Evolutionary conservation across 805 yeast genomes (phyloP).

Genomic region (Debaryomyces castellii): DNA sequence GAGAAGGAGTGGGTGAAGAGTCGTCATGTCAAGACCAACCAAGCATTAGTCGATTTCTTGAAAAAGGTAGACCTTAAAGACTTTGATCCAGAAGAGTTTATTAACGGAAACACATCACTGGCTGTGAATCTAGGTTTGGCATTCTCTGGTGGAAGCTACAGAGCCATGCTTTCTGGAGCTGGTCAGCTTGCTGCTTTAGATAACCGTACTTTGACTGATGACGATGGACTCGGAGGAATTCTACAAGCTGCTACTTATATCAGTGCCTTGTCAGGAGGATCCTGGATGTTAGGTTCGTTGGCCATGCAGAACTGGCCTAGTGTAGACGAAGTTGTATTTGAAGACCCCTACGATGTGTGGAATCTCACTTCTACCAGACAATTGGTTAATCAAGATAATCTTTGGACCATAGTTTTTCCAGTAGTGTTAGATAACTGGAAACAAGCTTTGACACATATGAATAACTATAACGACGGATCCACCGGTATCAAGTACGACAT

Average conservation of each 20-base stretch:
- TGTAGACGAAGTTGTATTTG: constrained; percentile 53
- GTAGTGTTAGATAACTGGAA: constrained; percentile 22
- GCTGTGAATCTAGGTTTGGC: constrained; percentile 31
- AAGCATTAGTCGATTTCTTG: constrained; percentile 22
- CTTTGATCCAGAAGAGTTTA: constrained; percentile 21
- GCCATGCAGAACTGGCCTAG: constrained; percentile 72
- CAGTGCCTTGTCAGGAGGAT: constrained; percentile 81
- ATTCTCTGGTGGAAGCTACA: constrained; percentile 41
- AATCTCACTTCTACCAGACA: constrained; percentile 29
- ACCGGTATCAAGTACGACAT: constrained; percentile 53
- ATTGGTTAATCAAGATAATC: constrained; percentile 22
- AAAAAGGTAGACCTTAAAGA: constrained; percentile 19
- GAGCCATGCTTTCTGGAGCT: constrained; percentile 68
- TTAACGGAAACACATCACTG: constrained; percentile 10
- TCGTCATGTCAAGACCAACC: constrained; percentile 22
- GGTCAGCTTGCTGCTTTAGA: constrained; percentile 81
- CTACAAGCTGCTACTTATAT: constrained; percentile 70
- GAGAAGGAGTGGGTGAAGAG: constrained; percentile 25
- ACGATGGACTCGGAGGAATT: constrained; percentile 63
- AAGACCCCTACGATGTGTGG: constrained; percentile 34
- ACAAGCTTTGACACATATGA: constrained; percentile 27
- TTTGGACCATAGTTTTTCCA: constrained; percentile 17
- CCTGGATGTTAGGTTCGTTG: constrained; percentile 75
- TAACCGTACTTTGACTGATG: constrained; percentile 57
- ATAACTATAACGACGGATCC: constrained; percentile 31